Evolutionary conservation across 306 rosid genomes (phyloP).

Genomic region (Gastrolobium villosum): DNA sequence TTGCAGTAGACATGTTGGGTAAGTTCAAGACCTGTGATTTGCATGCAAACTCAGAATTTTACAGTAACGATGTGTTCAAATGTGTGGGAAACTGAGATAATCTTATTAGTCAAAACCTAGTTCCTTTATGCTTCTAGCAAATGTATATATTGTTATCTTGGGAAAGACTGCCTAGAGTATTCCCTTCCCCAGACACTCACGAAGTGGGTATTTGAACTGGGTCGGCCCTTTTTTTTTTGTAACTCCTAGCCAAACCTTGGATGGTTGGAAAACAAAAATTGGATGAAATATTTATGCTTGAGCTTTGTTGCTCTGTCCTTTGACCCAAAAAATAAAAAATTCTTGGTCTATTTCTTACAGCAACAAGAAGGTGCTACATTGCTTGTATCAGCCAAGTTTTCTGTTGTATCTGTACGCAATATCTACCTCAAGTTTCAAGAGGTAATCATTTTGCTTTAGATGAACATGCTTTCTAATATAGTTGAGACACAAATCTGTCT

Average conservation of each 20-base stretch:
- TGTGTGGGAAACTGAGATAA: constrained; percentile 34
- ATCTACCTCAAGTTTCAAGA: constrained; percentile 89
- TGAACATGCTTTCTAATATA: constrained; percentile 33
- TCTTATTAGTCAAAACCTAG: constrained; percentile 15
- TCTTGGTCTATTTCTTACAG: constrained; percentile 55
- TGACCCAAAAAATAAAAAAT: no score
- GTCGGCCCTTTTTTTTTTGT: no score
- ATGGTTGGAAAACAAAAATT: constrained; percentile 26
- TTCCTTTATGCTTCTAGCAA: constrained; percentile 30
- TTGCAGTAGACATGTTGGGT: neutral
- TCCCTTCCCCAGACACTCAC: no score
- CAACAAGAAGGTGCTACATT: constrained; percentile 96
- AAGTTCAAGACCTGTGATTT: constrained; percentile 12
- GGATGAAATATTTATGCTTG: constrained; percentile 22
- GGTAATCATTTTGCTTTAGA: constrained; percentile 57
- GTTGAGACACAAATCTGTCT: constrained; percentile 35
- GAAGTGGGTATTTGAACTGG: no score
- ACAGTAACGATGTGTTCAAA: constrained; percentile 11
- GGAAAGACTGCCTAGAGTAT: no score
- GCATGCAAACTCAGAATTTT: constrained; percentile 23
- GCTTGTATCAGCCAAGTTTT: constrained; percentile 87
- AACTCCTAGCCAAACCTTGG: constrained; percentile 25
- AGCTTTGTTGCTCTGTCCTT: constrained; percentile 15
- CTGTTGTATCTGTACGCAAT: constrained; percentile 77
- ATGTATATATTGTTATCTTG: constrained; percentile 13